Base-by-base conservation (phyloP, 2,329 filamentous ascomycete species). In the Calonectria pseudoturangicola region DNA sequence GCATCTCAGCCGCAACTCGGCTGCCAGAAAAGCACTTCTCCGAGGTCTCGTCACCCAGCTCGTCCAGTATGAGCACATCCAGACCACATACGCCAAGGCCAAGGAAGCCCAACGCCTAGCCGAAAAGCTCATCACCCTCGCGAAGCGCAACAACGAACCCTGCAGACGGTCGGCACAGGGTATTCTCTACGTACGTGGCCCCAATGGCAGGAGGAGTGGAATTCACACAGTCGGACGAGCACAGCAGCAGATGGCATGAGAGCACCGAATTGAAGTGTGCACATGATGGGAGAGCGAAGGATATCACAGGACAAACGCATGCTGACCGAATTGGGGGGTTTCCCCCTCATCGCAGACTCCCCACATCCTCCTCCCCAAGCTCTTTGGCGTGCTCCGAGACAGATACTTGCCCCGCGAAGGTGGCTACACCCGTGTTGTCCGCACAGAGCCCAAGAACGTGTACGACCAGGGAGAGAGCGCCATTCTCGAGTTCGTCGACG, bases 11-110 rank as follows among this genome's bases (percentile, higher is more conserved):
- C 95, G 97, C 79, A 90, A 92, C 78, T 98, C 95, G 65, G 89
- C 96, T 68, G 97, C 98, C 84, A 92, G 97, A 83, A 92, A 96
- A 87, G 96, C 97, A 66, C 92, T 99, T 79, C 92, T 99, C 78
- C 95, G 97, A 82, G 98, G 98, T 86, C 89, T 99, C 74, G 96
- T 98, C 83, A 98, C 96, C 78, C 97, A 96, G 68, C 93, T 99
- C 77, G 94, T 99, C 86, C 90, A 94, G 85, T 92, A 98, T 85
- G 97, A 99, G 88, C 92, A 95, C 75, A 98, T 99, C 87, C 92
- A 93, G 76, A 99, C 97, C 64, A 98, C 97, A 86, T 98, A 94
- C 90, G 93, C 93, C 83, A 98, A 98, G 87, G 97, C 97, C 60
- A 99, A 98, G 86, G 97, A 99, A 87, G 94, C 97, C 25, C 97